Evolutionary conservation across 2,329 filamentous ascomycete species (phyloP).

Genomic region (Hortaea sp.): DNA sequence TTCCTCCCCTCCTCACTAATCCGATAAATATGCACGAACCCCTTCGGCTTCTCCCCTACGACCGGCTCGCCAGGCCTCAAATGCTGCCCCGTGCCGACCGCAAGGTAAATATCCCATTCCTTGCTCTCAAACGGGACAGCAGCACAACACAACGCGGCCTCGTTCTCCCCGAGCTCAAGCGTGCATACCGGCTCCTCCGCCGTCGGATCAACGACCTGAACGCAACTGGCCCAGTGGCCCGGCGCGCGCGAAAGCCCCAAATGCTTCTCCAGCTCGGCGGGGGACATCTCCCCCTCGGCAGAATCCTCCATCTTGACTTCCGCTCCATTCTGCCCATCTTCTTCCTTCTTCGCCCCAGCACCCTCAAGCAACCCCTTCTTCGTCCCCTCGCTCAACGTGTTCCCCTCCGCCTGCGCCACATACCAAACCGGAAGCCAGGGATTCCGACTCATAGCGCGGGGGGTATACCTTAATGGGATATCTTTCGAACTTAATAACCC

Average conservation of each 20-base stretch:
- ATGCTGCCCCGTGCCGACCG: slow-evolving; percentile 90
- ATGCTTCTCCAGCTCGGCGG: slow-evolving; percentile 42
- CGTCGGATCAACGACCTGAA: slow-evolving; percentile 80
- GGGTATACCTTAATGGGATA: slow-evolving; percentile 64
- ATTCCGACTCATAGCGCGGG: slow-evolving; percentile 76
- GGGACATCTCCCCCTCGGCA: not conserved
- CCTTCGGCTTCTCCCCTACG: slow-evolving; percentile 28
- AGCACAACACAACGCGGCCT: slow-evolving; percentile 78
- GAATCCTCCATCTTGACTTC: not conserved
- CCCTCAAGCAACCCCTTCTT: slow-evolving; percentile 2
- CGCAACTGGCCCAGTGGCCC: slow-evolving; percentile 90
- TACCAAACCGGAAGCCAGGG: slow-evolving; percentile 86
- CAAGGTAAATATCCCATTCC: slow-evolving; percentile 80
- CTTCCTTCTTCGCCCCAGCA: slow-evolving; percentile 3
- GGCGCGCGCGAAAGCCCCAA: slow-evolving; percentile 81
- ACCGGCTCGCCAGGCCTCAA: slow-evolving; percentile 36
- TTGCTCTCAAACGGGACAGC: slow-evolving; percentile 80
- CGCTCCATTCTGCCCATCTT: slow-evolving; percentile 5
- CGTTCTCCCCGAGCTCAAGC: slow-evolving; percentile 77
- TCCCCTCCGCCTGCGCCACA: slow-evolving; percentile 87
- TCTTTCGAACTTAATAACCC: slow-evolving; percentile 10
- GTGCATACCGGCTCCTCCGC: slow-evolving; percentile 51
- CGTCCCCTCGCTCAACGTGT: slow-evolving; percentile 49
- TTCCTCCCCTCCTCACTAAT: slow-evolving; percentile 79
- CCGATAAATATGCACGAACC: slow-evolving; percentile 86